Evolutionary conservation across 345 rosid genomes (phyloP).

Genomic region (Jatropha curcas): DNA sequence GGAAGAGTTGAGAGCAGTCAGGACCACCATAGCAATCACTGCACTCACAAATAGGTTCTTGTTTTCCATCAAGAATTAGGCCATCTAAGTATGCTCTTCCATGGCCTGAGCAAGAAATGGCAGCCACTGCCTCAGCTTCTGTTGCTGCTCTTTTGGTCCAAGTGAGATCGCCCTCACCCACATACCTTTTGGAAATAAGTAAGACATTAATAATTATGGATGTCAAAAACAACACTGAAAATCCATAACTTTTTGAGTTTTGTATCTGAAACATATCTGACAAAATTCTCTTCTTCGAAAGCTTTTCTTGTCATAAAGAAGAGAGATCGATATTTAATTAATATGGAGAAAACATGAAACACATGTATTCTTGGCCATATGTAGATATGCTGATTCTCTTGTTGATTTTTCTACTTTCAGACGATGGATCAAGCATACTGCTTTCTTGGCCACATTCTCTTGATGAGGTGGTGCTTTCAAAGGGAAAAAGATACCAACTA

Average conservation of each 20-base stretch:
- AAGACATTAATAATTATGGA: conserved; percentile 43
- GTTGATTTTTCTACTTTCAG: too few relatives aligned
- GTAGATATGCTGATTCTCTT: too few relatives aligned
- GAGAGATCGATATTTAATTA: too few relatives aligned
- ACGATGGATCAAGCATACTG: too few relatives aligned
- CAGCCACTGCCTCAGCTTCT: conserved; percentile 67
- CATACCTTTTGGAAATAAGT: conserved; percentile 21
- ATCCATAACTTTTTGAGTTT: neutral
- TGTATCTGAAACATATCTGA: neutral
- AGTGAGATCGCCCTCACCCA: conserved; percentile 24
- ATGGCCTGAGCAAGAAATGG: conserved; percentile 63
- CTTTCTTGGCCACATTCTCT: too few relatives aligned
- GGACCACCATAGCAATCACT: conserved; percentile 52
- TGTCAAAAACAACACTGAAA: conserved; percentile 3
- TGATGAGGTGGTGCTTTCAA: too few relatives aligned
- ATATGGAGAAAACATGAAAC: too few relatives aligned
- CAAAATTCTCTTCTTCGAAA: too few relatives aligned
- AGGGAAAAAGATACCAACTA: too few relatives aligned
- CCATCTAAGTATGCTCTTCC: conserved; percentile 77
- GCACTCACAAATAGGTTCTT: conserved; percentile 61
- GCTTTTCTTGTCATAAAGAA: too few relatives aligned
- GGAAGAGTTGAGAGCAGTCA: conserved; percentile 49
- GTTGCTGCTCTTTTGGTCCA: conserved; percentile 60
- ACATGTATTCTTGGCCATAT: too few relatives aligned
- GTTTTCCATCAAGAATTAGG: conserved; percentile 26